A percentile compares a stretch with the other conserved stretches of the same genome.
Evolutionary conservation across 2,329 filamentous ascomycete genomes (phyloP).

Genomic region (Neonectria neomacrospora): DNA sequence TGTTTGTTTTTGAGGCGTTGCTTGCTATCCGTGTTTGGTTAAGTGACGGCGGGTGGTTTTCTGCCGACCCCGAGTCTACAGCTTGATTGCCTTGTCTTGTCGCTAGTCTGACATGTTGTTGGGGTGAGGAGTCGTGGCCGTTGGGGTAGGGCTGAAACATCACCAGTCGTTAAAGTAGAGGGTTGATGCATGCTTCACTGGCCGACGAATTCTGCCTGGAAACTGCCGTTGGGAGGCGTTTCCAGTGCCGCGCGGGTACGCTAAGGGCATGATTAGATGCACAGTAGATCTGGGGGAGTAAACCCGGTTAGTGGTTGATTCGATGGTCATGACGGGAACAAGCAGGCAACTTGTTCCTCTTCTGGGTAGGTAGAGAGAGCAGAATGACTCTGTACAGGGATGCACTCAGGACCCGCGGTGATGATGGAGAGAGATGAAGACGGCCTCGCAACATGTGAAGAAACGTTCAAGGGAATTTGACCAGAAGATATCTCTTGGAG

Average conservation of each 20-base stretch:
- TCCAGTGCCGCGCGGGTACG: slow-evolving; percentile 15
- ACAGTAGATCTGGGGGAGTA: neutral
- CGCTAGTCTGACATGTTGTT: neutral
- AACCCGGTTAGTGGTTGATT: neutral
- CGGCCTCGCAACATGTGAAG: neutral
- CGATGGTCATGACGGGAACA: neutral
- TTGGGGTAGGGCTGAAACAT: slow-evolving; percentile 10
- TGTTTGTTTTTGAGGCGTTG: neutral
- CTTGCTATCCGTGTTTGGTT: neutral
- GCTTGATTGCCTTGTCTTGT: neutral
- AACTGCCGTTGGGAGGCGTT: slow-evolving; percentile 8
- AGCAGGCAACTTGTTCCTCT: neutral
- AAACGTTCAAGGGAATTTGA: too few species aligned
- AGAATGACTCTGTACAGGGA: neutral
- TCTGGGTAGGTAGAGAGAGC: neutral
- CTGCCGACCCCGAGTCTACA: neutral
- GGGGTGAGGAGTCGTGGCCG: neutral
- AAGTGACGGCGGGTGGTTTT: neutral
- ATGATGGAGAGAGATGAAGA: neutral
- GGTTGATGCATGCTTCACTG: neutral
- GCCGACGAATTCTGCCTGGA: neutral
- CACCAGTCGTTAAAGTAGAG: neutral
- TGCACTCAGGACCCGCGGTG: neutral
- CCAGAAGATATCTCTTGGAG: neutral
- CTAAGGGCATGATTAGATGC: slow-evolving; percentile 11